These are phyloP conservation scores for Tricholoma hemisulphureum DNA, from an alignment of 768 basidiomycete species.

Conservation along the genomic window DNA sequence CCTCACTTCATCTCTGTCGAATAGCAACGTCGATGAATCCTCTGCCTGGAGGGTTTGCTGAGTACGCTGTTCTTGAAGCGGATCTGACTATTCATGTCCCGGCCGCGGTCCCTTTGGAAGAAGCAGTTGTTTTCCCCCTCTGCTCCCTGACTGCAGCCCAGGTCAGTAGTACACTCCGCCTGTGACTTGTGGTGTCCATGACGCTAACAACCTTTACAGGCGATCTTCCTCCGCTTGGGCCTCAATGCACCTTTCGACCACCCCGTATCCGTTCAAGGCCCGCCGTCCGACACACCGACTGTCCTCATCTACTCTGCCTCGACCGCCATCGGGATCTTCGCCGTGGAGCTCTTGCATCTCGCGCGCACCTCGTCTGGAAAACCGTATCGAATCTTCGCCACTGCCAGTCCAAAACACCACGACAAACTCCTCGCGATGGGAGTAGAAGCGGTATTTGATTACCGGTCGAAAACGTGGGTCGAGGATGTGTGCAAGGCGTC, in stretches of 20 bases:
- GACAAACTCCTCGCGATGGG: constrained; percentile 26
- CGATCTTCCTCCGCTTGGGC: constrained; percentile 31
- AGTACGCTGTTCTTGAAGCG: constrained; percentile 32
- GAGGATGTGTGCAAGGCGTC: constrained; percentile 26
- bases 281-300: constrained; percentile 18
- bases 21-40: constrained; percentile 31
- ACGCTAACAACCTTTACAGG: constrained; percentile 15
- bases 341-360: constrained; percentile 26
- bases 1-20: neutral
- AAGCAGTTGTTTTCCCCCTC: constrained; percentile 32
- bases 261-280: constrained; percentile 16
- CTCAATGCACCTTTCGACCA: constrained; percentile 28
- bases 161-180: constrained; percentile 12
- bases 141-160: constrained; percentile 35
- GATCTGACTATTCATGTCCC: constrained; percentile 32
- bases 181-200: neutral
- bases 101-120: constrained; percentile 26
- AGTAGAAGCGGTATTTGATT: constrained; percentile 32
- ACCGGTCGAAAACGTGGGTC: constrained; percentile 29
- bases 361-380: constrained; percentile 22
- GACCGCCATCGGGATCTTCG: constrained; percentile 34
- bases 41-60: constrained; percentile 35
- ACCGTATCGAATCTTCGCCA: constrained; percentile 29
- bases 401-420: constrained; percentile 30
- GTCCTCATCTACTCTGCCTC: constrained; percentile 34